phyloP scores from a whole-genome alignment of 192 early-diverging fungal genomes.

The Gigaspora rosea region DNA sequence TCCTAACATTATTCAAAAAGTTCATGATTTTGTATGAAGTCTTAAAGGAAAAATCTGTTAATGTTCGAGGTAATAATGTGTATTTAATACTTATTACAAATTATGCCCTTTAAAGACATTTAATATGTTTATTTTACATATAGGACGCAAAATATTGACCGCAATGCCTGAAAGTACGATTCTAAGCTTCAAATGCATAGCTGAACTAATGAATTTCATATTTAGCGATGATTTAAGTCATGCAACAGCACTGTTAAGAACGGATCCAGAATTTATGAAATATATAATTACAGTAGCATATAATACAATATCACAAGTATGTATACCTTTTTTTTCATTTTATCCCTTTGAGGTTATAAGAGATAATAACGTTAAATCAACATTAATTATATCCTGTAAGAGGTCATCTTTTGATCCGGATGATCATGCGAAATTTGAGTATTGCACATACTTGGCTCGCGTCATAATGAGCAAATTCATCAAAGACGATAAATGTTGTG shows the following conservation, averaged over 20 bases:
- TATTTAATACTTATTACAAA: not conserved
- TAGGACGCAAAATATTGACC: slow-evolving; percentile 35
- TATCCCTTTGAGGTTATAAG: not conserved
- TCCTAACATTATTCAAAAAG: slow-evolving; percentile 50
- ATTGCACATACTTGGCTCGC: slow-evolving; percentile 29
- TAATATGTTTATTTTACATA: not conserved
- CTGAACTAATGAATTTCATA: slow-evolving; percentile 40
- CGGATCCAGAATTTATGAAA: slow-evolving; percentile 51
- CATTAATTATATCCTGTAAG: not conserved
- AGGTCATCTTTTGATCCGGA: slow-evolving; percentile 9
- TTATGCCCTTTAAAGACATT: not conserved
- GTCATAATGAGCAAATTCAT: slow-evolving; percentile 38
- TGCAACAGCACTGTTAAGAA: slow-evolving; percentile 34
- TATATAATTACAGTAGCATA: slow-evolving; percentile 48
- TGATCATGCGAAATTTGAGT: slow-evolving; percentile 12
- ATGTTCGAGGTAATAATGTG: slow-evolving; percentile 42
- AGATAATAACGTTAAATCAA: not conserved
- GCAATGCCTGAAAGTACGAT: not conserved
- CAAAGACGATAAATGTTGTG: slow-evolving; percentile 12
- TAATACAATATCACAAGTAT: slow-evolving; percentile 40
- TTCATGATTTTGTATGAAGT: slow-evolving; percentile 45
- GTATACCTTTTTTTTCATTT: not conserved
- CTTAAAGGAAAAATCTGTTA: slow-evolving; percentile 46
- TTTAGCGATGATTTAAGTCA: slow-evolving; percentile 33
- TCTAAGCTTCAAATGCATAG: slow-evolving; percentile 41